phyloP scores from a whole-genome alignment of 2,329 filamentous ascomycete genomes.

The Aspergillus quadrilineatus region DNA sequence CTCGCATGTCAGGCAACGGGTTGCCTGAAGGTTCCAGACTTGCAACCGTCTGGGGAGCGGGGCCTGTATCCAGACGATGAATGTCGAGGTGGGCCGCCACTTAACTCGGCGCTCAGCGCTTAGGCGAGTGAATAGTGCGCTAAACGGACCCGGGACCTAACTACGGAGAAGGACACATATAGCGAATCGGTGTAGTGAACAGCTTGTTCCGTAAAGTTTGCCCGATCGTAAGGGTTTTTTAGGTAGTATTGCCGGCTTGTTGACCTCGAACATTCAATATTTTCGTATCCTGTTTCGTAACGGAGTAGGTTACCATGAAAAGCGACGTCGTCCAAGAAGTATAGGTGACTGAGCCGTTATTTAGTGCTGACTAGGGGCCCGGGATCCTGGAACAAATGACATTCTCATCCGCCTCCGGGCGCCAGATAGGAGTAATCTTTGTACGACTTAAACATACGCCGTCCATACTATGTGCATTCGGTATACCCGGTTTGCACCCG shows the following conservation, averaged over 20 bases:
- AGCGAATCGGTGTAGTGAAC: neutral
- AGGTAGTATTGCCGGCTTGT: neutral
- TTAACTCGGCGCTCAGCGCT: conserved; percentile 1
- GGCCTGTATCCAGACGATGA: neutral
- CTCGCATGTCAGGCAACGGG: neutral
- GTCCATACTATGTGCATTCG: neutral
- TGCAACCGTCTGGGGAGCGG: neutral
- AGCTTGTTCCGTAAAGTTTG: neutral
- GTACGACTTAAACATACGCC: neutral
- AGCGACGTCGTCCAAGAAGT: neutral
- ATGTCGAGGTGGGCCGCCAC: neutral
- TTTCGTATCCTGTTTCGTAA: neutral
- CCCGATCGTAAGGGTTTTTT: neutral
- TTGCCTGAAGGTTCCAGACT: neutral
- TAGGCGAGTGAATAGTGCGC: neutral
- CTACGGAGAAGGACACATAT: neutral
- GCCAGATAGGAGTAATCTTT: neutral
- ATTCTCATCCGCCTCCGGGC: neutral
- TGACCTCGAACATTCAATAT: neutral
- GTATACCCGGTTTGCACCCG: too few species aligned
- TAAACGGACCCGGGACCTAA: neutral
- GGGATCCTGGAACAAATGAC: neutral
- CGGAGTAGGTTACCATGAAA: neutral
- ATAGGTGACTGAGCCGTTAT: neutral
- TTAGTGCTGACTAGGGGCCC: neutral